Evolutionary conservation across 129 eudicot species (phyloP).

Genomic region (Tanacetum coccineum): DNA sequence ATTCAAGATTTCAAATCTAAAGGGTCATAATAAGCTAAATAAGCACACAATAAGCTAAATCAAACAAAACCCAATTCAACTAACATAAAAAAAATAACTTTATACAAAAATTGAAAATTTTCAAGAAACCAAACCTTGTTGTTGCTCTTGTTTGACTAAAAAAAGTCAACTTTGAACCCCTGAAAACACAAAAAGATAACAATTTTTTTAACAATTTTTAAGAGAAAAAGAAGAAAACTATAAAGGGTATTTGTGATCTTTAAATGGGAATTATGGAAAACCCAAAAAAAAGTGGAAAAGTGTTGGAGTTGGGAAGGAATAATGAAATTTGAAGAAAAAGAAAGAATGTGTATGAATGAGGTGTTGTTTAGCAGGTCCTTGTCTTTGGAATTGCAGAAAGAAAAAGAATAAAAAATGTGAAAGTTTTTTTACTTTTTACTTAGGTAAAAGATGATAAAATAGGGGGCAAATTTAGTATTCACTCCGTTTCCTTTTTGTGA

Average conservation of each 20-base stretch:
- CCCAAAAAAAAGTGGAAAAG: slow-evolving; percentile 24
- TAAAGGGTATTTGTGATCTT: slow-evolving; percentile 19
- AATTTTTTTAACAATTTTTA: background rate
- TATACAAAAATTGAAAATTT: slow-evolving; percentile 5
- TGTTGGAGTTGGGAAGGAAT: slow-evolving; percentile 28
- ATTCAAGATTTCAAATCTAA: background rate
- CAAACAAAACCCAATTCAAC: background rate
- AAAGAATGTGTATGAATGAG: background rate
- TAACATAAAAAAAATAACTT: background rate
- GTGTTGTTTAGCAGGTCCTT: slow-evolving; percentile 18
- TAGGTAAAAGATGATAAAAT: slow-evolving; percentile 2
- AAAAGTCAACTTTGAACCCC: slow-evolving; percentile 16
- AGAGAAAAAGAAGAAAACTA: background rate
- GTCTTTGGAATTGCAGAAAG: background rate
- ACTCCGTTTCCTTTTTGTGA: no score
- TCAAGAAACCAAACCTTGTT: slow-evolving; percentile 26
- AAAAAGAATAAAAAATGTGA: background rate
- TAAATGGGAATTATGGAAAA: slow-evolving; percentile 12
- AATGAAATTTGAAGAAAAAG: slow-evolving; percentile 22
- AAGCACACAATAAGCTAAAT: background rate
- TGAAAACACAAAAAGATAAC: slow-evolving; percentile 13
- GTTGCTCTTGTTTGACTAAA: background rate
- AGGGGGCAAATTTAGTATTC: background rate
- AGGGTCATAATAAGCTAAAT: background rate
- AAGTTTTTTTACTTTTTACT: background rate